A percentile compares a stretch with the other conserved stretches of the same genome.
Evolutionary conservation across 768 basidiomycete genomes (phyloP).

Genomic region (Boletus subcaerulescens): DNA sequence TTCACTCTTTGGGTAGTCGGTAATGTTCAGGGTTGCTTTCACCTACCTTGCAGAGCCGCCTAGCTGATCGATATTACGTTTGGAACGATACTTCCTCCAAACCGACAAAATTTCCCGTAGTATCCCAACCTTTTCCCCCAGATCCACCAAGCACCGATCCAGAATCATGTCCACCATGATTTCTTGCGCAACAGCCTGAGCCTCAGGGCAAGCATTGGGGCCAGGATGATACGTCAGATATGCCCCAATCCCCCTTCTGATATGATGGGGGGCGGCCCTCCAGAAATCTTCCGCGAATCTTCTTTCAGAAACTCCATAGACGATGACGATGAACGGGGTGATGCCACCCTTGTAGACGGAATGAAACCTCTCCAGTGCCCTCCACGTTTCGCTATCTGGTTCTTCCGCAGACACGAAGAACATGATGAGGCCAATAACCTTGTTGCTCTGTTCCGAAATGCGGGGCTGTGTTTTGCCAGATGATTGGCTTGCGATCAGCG

Average conservation of each 20-base stretch:
- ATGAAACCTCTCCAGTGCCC: slow-evolving; percentile 13
- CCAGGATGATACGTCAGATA: slow-evolving; percentile 15
- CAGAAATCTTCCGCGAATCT: slow-evolving; percentile 10
- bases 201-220: not conserved
- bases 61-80: not conserved
- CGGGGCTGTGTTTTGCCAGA: not conserved
- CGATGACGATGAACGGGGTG: slow-evolving; percentile 18
- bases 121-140: slow-evolving; percentile 16
- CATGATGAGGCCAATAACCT: slow-evolving; percentile 13
- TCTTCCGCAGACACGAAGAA: slow-evolving; percentile 10
- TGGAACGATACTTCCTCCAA: slow-evolving; percentile 21
- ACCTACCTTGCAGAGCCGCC: not conserved
- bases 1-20: no score
- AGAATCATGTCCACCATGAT: slow-evolving; percentile 11
- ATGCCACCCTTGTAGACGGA: slow-evolving; percentile 10
- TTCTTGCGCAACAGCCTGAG: slow-evolving; percentile 9
- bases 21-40: not conserved
- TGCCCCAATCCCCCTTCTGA: slow-evolving; percentile 8
- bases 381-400: slow-evolving; percentile 10
- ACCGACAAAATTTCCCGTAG: slow-evolving; percentile 13
- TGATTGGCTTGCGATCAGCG: not conserved
- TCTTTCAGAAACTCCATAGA: slow-evolving; percentile 6
- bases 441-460: not conserved
- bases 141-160: slow-evolving; percentile 12
- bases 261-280: slow-evolving; percentile 6